These are phyloP conservation scores for Ochetophila trinervis DNA, from an alignment of 306 rosid genomes.

Conservation along the genomic window DNA sequence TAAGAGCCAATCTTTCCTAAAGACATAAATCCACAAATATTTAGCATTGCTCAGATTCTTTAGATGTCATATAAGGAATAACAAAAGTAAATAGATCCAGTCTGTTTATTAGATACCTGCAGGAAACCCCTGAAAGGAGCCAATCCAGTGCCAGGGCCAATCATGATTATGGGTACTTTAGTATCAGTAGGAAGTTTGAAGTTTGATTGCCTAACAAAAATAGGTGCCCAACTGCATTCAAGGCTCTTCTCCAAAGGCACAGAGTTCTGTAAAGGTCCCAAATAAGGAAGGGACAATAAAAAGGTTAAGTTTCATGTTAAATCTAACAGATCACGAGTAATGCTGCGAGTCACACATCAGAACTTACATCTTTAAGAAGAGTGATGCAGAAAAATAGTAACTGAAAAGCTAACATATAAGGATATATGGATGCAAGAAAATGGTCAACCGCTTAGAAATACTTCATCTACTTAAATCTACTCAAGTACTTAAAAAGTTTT, in stretches of 20 bases:
- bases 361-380: background rate
- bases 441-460: too few relatives aligned
- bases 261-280: conserved; percentile 51
- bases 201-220: conserved; percentile 91
- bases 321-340: background rate
- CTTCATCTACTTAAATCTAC: too few relatives aligned
- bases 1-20: conserved; percentile 88
- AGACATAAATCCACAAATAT: conserved; percentile 17
- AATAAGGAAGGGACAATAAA: conserved; percentile 3
- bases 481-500: too few relatives aligned
- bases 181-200: conserved; percentile 82
- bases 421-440: background rate
- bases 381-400: background rate
- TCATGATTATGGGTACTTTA: conserved; percentile 84
- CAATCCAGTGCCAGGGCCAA: conserved; percentile 99
- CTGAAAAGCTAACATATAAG: background rate
- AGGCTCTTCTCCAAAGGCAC: conserved; percentile 62
- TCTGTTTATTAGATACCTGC: conserved; percentile 57
- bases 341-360: background rate
- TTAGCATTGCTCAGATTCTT: conserved; percentile 13
- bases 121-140: conserved; percentile 99
- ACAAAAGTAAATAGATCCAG: conserved; percentile 15
- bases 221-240: conserved; percentile 88
- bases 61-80: background rate
- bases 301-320: background rate